phyloP scores from a whole-genome alignment of 225 moss, liverwort and hornwort species.

The Pleurozium schreberi region DNA sequence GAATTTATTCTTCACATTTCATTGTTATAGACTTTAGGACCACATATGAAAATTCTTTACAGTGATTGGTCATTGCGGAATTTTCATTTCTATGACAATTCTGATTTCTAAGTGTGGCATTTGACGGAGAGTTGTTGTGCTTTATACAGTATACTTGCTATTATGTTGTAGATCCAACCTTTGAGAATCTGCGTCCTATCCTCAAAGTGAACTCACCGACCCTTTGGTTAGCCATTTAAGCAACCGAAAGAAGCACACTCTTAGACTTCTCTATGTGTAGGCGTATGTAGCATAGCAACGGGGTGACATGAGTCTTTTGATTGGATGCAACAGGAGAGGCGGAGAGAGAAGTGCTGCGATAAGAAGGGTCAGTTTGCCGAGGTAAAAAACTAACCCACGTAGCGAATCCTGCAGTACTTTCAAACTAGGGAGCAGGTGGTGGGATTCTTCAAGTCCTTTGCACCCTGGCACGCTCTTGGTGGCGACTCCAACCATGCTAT shows the following conservation, averaged over 20 bases:
- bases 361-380: slow-evolving; percentile 30
- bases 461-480: slow-evolving; percentile 69
- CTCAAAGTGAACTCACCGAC: not conserved
- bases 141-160: not conserved
- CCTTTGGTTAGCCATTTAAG: not conserved
- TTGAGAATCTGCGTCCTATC: not conserved
- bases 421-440: slow-evolving; percentile 58
- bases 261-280: not conserved
- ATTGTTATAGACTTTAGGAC: not conserved
- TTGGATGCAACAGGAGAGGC: slow-evolving; percentile 47
- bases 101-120: not conserved
- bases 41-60: not conserved
- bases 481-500: slow-evolving; percentile 61
- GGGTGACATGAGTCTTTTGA: slow-evolving; percentile 48
- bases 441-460: slow-evolving; percentile 50
- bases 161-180: not conserved
- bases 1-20: not conserved
- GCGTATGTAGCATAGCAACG: slow-evolving; percentile 13
- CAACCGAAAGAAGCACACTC: not conserved
- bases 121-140: not conserved
- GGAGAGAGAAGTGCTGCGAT: slow-evolving; percentile 37
- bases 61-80: not conserved
- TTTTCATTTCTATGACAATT: not conserved
- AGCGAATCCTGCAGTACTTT: slow-evolving; percentile 57
- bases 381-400: slow-evolving; percentile 46